Conservation (phyloP, 208 protist species). For the Crithidia thermophila region DNA sequence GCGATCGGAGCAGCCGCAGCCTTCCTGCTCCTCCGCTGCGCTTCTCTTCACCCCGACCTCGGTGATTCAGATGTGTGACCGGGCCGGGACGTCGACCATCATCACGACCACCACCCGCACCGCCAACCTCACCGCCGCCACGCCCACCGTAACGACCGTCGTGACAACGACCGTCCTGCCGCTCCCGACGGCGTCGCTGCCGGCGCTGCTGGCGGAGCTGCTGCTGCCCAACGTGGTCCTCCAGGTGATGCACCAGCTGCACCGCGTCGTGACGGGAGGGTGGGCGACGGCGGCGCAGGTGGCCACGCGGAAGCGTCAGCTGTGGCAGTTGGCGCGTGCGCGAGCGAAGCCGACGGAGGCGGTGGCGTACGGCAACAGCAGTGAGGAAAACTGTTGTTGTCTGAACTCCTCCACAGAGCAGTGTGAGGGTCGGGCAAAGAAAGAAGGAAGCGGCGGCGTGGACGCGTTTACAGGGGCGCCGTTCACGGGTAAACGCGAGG, state of each 20-base stretch:
- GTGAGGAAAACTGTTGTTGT: background rate
- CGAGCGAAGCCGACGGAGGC: background rate
- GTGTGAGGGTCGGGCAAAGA: background rate
- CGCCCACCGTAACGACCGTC: slow-evolving; percentile 3
- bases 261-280: background rate
- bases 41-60: slow-evolving; percentile 4
- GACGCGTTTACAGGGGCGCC: background rate
- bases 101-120: background rate
- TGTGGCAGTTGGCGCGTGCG: background rate
- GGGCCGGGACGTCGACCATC: slow-evolving; percentile 6
- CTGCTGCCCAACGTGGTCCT: slow-evolving; percentile 27
- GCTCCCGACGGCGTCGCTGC: slow-evolving; percentile 9
- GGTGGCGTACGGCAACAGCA: background rate
- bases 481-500: no score
- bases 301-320: background rate
- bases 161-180: background rate
- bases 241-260: slow-evolving; percentile 3
- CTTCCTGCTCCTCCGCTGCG: background rate
- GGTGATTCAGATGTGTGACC: slow-evolving; percentile 18
- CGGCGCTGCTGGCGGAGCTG: slow-evolving; percentile 22
- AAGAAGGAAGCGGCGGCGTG: background rate
- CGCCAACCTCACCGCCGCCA: background rate
- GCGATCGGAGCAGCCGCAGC: background rate
- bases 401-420: background rate
- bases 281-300: background rate